These are phyloP conservation scores for Citrus inodora DNA, from an alignment of 345 rosid species.

Conservation along the genomic window DNA sequence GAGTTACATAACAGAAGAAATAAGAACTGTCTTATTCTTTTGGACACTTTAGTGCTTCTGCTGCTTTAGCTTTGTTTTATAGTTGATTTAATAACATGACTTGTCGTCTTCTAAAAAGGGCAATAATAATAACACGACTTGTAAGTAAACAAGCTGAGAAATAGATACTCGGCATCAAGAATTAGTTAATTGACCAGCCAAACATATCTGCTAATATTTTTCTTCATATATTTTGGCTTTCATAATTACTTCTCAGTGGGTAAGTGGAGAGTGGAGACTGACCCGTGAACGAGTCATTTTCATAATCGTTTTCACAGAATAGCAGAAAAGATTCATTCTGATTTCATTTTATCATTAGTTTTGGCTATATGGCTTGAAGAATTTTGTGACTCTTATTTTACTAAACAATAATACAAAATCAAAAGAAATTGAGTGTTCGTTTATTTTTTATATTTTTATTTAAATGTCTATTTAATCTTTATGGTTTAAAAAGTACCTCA, in stretches of 20 bases:
- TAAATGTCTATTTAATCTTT: too few relatives aligned
- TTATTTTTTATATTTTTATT: too few relatives aligned
- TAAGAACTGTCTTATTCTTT: neutral
- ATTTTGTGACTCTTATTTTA: neutral
- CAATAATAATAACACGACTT: too few relatives aligned
- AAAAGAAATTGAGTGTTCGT: too few relatives aligned
- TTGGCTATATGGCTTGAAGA: neutral
- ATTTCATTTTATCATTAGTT: neutral
- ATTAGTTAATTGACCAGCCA: neutral
- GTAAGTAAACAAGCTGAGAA: too few relatives aligned
- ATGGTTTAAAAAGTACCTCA: too few relatives aligned
- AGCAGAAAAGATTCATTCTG: neutral
- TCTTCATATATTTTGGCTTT: neutral
- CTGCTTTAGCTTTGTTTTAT: neutral
- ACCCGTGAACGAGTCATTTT: conserved; percentile 1
- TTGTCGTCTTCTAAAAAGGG: too few relatives aligned
- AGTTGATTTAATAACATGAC: too few relatives aligned
- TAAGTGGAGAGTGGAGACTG: neutral
- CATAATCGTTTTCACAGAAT: neutral
- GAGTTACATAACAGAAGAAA: neutral
- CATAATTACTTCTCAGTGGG: neutral
- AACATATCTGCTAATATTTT: too few relatives aligned
- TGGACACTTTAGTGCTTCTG: neutral
- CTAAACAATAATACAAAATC: too few relatives aligned
- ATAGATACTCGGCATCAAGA: neutral